A percentile compares a stretch with the other conserved stretches of the same genome.
Conservation (phyloP, 2,329 filamentous ascomycete species). For the Colletotrichum sp. region DNA sequence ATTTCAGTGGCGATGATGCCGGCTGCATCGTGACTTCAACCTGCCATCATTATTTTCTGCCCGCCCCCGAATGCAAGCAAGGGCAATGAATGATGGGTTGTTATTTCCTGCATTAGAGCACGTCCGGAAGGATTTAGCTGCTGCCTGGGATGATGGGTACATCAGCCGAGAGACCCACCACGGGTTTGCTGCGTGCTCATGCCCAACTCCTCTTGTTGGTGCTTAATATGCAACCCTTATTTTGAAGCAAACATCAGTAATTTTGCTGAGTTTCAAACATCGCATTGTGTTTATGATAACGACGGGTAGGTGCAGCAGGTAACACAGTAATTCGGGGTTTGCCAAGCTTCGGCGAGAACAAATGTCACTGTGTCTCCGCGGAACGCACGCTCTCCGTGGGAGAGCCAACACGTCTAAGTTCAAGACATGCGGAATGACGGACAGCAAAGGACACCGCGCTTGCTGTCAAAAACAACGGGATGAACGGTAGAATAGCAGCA, state of each 20-base stretch:
- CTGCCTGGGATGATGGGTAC: not conserved
- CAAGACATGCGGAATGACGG: not conserved
- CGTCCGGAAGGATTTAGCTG: not conserved
- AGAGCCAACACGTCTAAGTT: not conserved
- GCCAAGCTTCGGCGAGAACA: not conserved
- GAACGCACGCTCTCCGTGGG: not conserved
- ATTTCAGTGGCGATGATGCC: not conserved
- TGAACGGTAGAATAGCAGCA: not conserved
- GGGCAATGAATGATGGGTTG: not conserved
- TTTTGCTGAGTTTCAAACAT: not conserved
- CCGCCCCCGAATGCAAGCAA: not conserved
- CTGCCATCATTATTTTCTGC: not conserved
- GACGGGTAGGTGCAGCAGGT: not conserved
- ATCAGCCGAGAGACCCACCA: not conserved
- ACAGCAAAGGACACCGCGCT: not conserved
- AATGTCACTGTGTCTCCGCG: not conserved
- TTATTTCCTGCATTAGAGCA: not conserved
- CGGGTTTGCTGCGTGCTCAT: not conserved
- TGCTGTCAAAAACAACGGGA: not conserved
- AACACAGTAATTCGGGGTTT: not conserved
- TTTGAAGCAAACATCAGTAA: not conserved
- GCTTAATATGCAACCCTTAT: not conserved
- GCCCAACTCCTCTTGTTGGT: not conserved
- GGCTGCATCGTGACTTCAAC: not conserved
- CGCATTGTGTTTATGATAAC: rapidly evolving